Base-by-base conservation (phyloP, 2,329 filamentous ascomycete species). In the Colletotrichum sp. region DNA sequence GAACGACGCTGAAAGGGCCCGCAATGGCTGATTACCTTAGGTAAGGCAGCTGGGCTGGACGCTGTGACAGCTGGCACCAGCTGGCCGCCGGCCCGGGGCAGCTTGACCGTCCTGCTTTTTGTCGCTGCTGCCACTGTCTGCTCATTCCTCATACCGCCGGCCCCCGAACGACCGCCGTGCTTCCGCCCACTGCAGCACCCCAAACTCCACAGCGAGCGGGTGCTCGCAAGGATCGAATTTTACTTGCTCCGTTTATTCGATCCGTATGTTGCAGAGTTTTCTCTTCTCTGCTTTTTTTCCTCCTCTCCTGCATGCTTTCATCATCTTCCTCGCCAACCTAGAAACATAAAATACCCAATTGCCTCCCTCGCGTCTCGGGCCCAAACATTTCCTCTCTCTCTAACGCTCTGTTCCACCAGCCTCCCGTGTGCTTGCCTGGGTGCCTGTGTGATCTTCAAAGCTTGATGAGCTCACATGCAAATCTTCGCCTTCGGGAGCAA, bases 381-480 rank as follows among this genome's bases (percentile, higher is more conserved):
- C 32, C 13, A 34, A 44, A 63, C 21, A 60, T 70, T 49, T 62
- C 34, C 55, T 30, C 32, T 15, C 32, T n/a, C n/a, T 13, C 49
- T 49, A 52, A 44, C 36, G 34, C 34, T 74, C 59, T 67, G 13
- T 34, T 69, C 49, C n/a, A 55, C 49, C 26, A 49, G 36, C 24
- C 57, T 69, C 49, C 34, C 32, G 64, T 57, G 60, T 73, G 64
- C 73, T 57, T 65, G 70, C 63, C 24, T 67, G 36, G 62, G 49
- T 69, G 59, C 64, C 71, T 73, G 73, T 76, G 73, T 73, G 65
- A 76, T 69, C 73, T 73, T 76, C 70, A 65, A 65, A 73, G 28
- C 70, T 76, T 68, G 65, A 73, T 76, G 73, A 76, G 64, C 73
- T 76, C 73, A 76, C 73, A 76, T 76, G 73, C 73, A 76, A 76